Conservation (phyloP, 1,284 basidiomycete species). For the Puccinia polysora region DNA sequence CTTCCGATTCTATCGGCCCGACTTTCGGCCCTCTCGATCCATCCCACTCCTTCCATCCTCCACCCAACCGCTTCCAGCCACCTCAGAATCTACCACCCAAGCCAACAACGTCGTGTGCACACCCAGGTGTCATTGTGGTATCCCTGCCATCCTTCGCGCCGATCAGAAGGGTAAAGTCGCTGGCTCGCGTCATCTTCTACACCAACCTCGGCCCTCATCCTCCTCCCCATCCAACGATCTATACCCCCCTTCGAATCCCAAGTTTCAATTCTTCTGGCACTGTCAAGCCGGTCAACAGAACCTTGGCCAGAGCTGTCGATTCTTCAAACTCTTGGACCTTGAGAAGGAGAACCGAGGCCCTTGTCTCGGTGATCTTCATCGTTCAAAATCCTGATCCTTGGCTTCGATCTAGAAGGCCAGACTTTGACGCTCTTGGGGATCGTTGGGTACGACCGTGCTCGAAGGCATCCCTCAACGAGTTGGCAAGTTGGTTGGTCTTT, state of each 20-base stretch:
- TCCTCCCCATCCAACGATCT: background rate
- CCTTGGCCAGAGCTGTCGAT: slow-evolving; percentile 74
- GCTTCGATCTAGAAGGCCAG: background rate
- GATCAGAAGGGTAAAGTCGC: slow-evolving; percentile 55
- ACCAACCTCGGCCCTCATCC: background rate
- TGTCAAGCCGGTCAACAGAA: slow-evolving; percentile 77
- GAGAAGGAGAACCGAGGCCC: slow-evolving; percentile 66
- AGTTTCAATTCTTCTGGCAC: slow-evolving; percentile 73
- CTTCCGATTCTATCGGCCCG: slow-evolving; percentile 67
- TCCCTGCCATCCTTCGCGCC: slow-evolving; percentile 64
- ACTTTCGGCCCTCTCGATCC: slow-evolving; percentile 67
- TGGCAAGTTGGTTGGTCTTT: too few relatives aligned
- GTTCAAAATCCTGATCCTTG: too few relatives aligned
- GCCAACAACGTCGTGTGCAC: slow-evolving; percentile 52
- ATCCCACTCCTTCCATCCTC: slow-evolving; percentile 57
- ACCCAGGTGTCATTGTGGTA: slow-evolving; percentile 67
- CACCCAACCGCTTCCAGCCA: too few relatives aligned
- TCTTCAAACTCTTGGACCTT: slow-evolving; percentile 75
- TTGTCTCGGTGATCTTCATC: slow-evolving; percentile 23
- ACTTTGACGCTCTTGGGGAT: background rate
- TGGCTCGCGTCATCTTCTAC: slow-evolving; percentile 5
- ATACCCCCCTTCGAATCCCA: slow-evolving; percentile 48
- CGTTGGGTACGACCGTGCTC: too few relatives aligned
- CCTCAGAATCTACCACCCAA: too few relatives aligned
- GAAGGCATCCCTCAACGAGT: too few relatives aligned